phyloP scores from a whole-genome alignment of 441 rosid species.

The Jatropha podagrica region DNA sequence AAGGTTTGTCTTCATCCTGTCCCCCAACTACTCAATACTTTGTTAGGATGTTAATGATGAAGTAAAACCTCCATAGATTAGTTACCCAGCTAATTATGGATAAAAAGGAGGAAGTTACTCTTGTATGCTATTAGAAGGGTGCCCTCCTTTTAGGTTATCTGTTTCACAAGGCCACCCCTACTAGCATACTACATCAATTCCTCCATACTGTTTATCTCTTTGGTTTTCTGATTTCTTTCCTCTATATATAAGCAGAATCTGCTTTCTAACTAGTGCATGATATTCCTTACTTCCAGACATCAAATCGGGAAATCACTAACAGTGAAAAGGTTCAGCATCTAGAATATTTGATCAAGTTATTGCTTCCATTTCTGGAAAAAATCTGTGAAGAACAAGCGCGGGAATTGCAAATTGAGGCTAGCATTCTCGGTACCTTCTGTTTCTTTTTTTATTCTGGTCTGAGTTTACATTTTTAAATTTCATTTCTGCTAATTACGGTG shows the following conservation, averaged over 20 bases:
- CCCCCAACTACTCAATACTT: neutral
- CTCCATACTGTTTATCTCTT: neutral
- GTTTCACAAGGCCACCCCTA: too few species aligned
- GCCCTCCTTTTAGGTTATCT: neutral
- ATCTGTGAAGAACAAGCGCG: conserved; percentile 50
- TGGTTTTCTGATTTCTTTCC: neutral
- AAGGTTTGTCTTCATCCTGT: conserved; percentile 42
- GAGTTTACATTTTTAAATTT: conserved; percentile 10
- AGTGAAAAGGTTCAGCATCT: conserved; percentile 53
- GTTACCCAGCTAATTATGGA: neutral
- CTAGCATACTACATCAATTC: too few species aligned
- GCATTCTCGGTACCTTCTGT: conserved; percentile 43
- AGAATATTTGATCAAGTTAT: conserved; percentile 45
- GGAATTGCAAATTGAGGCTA: conserved; percentile 62
- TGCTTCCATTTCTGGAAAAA: conserved; percentile 66
- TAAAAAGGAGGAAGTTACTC: neutral
- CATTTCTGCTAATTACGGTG: conserved; percentile 17
- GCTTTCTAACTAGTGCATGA: conserved; percentile 15
- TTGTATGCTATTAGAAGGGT: neutral
- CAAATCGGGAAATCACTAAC: conserved; percentile 41
- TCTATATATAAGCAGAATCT: too few species aligned
- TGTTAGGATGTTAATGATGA: neutral
- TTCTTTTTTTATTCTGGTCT: neutral
- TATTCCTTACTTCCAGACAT: conserved; percentile 44
- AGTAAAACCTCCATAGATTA: conserved; percentile 4